Percentiles rank a stretch among this genome's conserved stretches.
These are phyloP conservation scores for Oidiodendron maius DNA, from an alignment of 495 filamentous ascomycete genomes.

Conservation along the genomic window DNA sequence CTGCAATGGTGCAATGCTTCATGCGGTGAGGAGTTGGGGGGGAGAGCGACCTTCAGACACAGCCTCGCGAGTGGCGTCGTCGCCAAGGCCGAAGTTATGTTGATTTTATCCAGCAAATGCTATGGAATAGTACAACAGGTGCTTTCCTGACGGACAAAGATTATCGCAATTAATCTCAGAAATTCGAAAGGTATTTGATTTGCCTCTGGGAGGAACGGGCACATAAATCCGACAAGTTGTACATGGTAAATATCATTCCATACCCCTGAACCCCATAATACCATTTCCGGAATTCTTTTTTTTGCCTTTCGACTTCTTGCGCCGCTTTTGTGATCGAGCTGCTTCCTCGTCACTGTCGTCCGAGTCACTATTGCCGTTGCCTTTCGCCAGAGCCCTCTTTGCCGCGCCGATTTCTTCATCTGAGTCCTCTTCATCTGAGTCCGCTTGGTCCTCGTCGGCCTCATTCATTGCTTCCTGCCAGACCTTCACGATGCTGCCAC, in stretches of 20 bases:
- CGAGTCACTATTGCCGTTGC: constrained; percentile 12
- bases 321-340: constrained; percentile 36
- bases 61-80: too few relatives aligned
- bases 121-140: too few relatives aligned
- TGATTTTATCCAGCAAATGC: too few relatives aligned
- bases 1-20: too few relatives aligned
- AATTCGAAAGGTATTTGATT: too few relatives aligned
- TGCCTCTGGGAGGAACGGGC: too few relatives aligned
- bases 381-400: constrained; percentile 19
- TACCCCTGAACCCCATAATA: constrained; percentile 57
- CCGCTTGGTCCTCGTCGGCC: constrained; percentile 32
- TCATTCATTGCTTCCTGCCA: constrained; percentile 58
- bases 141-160: too few relatives aligned
- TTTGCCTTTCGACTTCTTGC: constrained; percentile 52
- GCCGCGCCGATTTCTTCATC: constrained; percentile 25
- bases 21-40: too few relatives aligned
- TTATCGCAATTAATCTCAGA: too few relatives aligned
- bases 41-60: too few relatives aligned
- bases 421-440: constrained; percentile 34
- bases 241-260: constrained; percentile 45
- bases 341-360: constrained; percentile 22
- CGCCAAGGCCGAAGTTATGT: too few relatives aligned
- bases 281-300: constrained; percentile 50
- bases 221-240: too few relatives aligned
- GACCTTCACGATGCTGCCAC: constrained; percentile 76